Evolutionary conservation across 176 grass and related monocot species (phyloP), one percentile per base, ranked within the genome.

Genomic region (Aegilops tauschii): DNA sequence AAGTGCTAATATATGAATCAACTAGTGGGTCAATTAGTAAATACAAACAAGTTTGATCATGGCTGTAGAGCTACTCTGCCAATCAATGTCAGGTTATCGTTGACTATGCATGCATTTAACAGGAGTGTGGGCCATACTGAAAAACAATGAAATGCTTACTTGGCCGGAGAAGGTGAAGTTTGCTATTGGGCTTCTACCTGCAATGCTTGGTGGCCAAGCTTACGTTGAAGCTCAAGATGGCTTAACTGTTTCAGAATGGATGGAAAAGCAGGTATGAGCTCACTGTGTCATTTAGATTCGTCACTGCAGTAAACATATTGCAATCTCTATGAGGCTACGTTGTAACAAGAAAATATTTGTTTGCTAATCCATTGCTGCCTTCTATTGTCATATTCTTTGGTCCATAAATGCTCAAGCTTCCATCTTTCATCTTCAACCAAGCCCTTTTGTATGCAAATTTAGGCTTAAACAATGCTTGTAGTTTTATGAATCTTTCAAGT

Each of bases 171-270:
- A 98, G 85, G 90, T 96, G 47, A 94, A 89, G 84, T 98, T 98
- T 98, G 97, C 97, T 44, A 91, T 98, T 87, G 96, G 97, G 74
- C 94, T 98, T 91, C 79, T 98, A 73, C 97, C 97, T 65, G 97
- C 94, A 61, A 98, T 98, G 65, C 81, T 83, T 74, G 96, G 97
- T 54, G 97, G 97, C 18, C 97, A 98, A 91, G 77, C 94, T 89
- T 98, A 98, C 80, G 96, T 98, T 59, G 97, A 98, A 91, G 97
- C 94, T 83, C 97, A 98, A 92, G 97, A 98, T 78, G 94, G 94
- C 63, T 81, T 94, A 50, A 93, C 90, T 42, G 92, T 98, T 91
- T 87, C 90, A 63, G 84, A 98, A 61, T 98, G 97, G 97, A 98
- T 98, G 94, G 91, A 84, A 92, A 98, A 86, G 70, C 97, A 94